Evolutionary conservation across 225 moss, liverwort and hornwort genomes (phyloP), one percentile per base, ranked within the genome.

Genomic region (Climacium dendroides): DNA sequence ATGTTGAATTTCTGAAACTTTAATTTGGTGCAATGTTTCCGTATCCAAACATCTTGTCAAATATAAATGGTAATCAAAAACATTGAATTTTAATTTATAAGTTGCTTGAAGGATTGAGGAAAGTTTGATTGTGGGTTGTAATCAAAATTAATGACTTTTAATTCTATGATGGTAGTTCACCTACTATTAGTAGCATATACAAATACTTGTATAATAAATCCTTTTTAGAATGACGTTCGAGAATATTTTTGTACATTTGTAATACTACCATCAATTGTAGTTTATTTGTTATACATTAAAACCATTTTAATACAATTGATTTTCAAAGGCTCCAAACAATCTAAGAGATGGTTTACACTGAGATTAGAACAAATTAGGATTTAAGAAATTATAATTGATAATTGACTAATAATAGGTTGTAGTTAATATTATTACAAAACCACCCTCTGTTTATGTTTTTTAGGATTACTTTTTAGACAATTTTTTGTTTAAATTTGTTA

Each of bases 311-410:
- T 20, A 19, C 1, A 5, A 65, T n/a, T n/a, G 65, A 19, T 19
- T n/a, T 20, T 0, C 2, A 20, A 1, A 11, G 6, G 11, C 11
- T n/a, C 20, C 4, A 65, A 65, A n/a, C 62, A 65, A 65, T 65
- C 34, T 19, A 19, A 5, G 3, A 35, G 4, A 5, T 0, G 6
- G 3, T 10, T 65, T n/a, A 65, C 0, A 10, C 0, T 35, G 3
- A 34, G 9, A 34, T 35, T 64, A 19, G 35, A 64, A 18, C 10
- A 35, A 64, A 35, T 64, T 35, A 64, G 6, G 35, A 34, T n/a
- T n/a, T n/a, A n/a, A n/a, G n/a, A n/a, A n/a, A n/a, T n/a, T n/a
- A n/a, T n/a, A n/a, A n/a, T n/a, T n/a, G n/a, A n/a, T n/a, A 65
- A n/a, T 65, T 20, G 20, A 20, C 1, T 65, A 20, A 6, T 65